Evolutionary conservation across 2,329 filamentous ascomycete species (phyloP), one percentile per base, ranked within the genome.

Genomic region (Xylariales sp.): DNA sequence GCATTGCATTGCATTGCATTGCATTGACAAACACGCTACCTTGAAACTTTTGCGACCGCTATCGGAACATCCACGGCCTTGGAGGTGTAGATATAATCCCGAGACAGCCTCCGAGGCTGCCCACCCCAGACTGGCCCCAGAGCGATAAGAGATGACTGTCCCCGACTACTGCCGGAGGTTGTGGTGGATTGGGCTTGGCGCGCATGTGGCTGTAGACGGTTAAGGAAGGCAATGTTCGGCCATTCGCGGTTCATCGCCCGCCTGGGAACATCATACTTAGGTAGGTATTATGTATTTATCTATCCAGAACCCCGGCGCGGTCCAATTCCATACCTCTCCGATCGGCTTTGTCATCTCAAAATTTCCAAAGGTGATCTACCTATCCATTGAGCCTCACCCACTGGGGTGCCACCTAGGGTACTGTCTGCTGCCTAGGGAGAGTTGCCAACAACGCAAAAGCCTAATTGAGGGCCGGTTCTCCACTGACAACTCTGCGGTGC

Each of bases 151-250:
- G 18, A 18, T n/a, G 16, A 12, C 16, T 36, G 45, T 52, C 45
- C 30, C 23, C 23, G 23, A 23, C 23, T 23, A 23, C 23, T 23
- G 23, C 23, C 23, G 23, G 23, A 23, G 23, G 23, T 23, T 23
- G 23, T 23, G 23, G 23, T 50, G 61, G 30, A 32, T 23, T 43
- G 34, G 28, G 43, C 32, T 64, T 64, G 62, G 46, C 48, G 23
- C 39, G n/a, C 62, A 66, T 34, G 64, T 68, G 69, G 69, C 59
- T 71, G 57, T 39, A 63, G 39, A 34, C 74, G 73, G 75, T 60
- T 69, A 72, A 50, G 30, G 9, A 67, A 72, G 75, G 75, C 71
- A 76, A 76, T 73, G 64, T 48, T 52, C 75, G 75, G 75, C 71
- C 75, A 75, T 73, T 69, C 55, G 23, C 75, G 75, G 75, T 70